A percentile compares a stretch with the other conserved stretches of the same genome.
phyloP scores from a whole-genome alignment of 176 grass and related monocot genomes.

The Bothriochloa decipiens region DNA sequence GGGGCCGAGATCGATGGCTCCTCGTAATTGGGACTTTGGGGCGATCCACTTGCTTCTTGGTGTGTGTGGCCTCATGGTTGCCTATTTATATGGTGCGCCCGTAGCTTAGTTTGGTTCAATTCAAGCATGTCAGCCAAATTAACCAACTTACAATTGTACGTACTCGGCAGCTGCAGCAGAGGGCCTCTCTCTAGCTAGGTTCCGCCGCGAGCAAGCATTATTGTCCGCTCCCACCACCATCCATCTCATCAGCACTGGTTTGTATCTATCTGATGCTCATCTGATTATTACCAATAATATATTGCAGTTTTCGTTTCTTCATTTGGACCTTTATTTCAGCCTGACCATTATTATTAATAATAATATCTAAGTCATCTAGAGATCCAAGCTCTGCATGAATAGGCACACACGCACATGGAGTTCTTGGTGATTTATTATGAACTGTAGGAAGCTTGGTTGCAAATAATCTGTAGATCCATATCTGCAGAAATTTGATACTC shows the following conservation, averaged over 20 bases:
- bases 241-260: slow-evolving; percentile 14
- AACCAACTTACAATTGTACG: not conserved
- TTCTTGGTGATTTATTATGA: not conserved
- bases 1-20: not conserved
- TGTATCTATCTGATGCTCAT: not conserved
- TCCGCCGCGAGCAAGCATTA: not conserved
- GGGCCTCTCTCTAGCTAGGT: no score
- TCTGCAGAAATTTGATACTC: no score
- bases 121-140: not conserved
- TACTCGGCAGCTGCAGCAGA: not conserved
- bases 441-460: no score
- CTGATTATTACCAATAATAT: no score
- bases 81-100: not conserved
- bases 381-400: not conserved
- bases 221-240: not conserved
- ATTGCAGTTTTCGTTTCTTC: not conserved
- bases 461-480: no score
- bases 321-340: not conserved
- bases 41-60: no score
- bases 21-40: not conserved
- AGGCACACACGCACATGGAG: not conserved
- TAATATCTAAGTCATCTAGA: not conserved
- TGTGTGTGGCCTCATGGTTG: not conserved
- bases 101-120: not conserved
- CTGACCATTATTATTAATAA: not conserved